A percentile compares a stretch with the other conserved stretches of the same genome.
phyloP scores from a whole-genome alignment of 805 yeast genomes.

The Candida vartiovaarae region DNA sequence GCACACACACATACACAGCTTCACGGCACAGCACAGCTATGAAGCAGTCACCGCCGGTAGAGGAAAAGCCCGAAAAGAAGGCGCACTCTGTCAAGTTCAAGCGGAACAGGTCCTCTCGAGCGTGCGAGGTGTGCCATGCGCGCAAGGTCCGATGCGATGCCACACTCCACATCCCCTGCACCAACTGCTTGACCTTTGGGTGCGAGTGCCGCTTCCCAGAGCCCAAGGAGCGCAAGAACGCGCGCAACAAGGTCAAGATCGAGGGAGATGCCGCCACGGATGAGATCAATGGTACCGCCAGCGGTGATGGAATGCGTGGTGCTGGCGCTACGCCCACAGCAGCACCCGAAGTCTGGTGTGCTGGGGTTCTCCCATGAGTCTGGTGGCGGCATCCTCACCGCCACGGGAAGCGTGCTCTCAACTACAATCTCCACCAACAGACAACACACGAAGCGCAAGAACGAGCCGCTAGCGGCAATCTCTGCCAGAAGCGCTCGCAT shows the following conservation, averaged over 20 bases:
- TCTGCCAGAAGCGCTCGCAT: slow-evolving; percentile 25
- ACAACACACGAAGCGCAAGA: slow-evolving; percentile 21
- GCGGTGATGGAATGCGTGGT: neutral
- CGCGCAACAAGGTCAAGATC: slow-evolving; percentile 17
- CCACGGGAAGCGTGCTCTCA: slow-evolving; percentile 1
- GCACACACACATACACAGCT: no score
- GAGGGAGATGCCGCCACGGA: neutral
- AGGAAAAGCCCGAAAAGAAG: slow-evolving; percentile 4
- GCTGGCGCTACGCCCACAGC: neutral
- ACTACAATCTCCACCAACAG: slow-evolving; percentile 18
- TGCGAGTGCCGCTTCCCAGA: slow-evolving; percentile 67
- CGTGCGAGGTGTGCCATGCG: slow-evolving; percentile 72
- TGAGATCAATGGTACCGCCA: no score
- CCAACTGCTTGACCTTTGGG: slow-evolving; percentile 67
- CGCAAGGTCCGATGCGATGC: slow-evolving; percentile 80
- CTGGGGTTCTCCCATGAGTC: no score
- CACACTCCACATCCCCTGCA: slow-evolving; percentile 48
- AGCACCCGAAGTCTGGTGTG: neutral
- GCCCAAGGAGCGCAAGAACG: slow-evolving; percentile 37
- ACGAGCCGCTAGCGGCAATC: slow-evolving; percentile 29
- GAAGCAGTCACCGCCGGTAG: no score
- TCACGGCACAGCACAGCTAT: no score
- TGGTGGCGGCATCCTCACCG: neutral
- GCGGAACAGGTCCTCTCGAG: slow-evolving; percentile 50
- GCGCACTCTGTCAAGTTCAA: slow-evolving; percentile 40